Percentiles rank a stretch among this genome's conserved stretches.
Evolutionary conservation across 2,329 filamentous ascomycete species (phyloP).

Genomic region (Zasmidium angulare): DNA sequence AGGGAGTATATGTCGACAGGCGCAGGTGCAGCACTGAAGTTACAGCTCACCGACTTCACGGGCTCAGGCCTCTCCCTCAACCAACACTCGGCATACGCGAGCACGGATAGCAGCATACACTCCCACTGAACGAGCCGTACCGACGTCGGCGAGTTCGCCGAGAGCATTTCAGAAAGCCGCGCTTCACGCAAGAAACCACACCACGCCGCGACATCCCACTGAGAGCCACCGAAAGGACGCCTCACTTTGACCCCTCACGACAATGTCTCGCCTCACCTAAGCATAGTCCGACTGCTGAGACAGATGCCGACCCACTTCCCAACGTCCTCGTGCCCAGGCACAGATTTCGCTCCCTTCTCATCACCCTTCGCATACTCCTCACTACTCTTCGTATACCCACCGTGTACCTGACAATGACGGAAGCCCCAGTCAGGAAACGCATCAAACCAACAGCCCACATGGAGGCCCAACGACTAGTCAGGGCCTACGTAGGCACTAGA

Average conservation of each 20-base stretch:
- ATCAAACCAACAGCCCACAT: neutral
- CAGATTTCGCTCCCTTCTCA: neutral
- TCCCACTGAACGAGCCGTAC: neutral
- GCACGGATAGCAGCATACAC: neutral
- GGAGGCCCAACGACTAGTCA: neutral
- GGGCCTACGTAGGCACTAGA: neutral
- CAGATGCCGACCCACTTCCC: too few species aligned
- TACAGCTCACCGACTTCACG: neutral
- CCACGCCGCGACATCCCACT: neutral
- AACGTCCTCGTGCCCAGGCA: too few species aligned
- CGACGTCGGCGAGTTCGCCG: neutral
- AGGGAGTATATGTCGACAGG: neutral
- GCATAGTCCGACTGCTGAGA: too few species aligned
- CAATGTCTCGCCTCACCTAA: neutral
- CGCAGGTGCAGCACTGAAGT: neutral
- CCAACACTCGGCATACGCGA: neutral
- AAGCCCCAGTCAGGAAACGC: neutral
- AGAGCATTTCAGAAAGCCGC: neutral
- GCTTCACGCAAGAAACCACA: neutral
- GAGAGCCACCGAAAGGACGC: neutral
- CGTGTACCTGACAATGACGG: too few species aligned
- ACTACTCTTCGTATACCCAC: neutral
- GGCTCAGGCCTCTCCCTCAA: neutral
- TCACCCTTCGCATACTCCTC: neutral
- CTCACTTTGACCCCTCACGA: neutral